These are phyloP conservation scores for Phytophthora foliorum DNA, from an alignment of 352 stramenopile species.

Conservation along the genomic window DNA sequence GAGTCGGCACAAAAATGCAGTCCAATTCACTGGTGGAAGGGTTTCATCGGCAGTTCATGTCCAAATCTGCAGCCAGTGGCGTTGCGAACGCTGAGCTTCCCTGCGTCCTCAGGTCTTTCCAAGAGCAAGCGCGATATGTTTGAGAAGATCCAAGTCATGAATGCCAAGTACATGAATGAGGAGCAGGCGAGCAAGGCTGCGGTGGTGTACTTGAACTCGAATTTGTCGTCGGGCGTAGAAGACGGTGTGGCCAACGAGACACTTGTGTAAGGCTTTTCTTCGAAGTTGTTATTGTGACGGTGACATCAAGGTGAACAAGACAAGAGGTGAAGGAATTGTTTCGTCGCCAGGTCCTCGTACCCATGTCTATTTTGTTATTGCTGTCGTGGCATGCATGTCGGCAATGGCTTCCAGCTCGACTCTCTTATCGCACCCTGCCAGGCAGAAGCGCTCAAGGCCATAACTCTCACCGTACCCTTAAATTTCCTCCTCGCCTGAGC, in stretches of 20 bases:
- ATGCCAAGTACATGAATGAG: constrained; percentile 75
- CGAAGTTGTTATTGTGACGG: not conserved
- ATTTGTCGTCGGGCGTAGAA: constrained; percentile 47
- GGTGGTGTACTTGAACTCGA: constrained; percentile 78
- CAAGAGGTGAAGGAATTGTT: constrained; percentile 20
- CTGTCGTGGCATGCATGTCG: constrained; percentile 37
- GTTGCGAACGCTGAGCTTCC: constrained; percentile 70
- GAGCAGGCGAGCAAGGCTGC: constrained; percentile 79
- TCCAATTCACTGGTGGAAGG: constrained; percentile 81
- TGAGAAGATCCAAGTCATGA: constrained; percentile 62
- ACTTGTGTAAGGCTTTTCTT: constrained; percentile 38
- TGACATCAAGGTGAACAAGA: not conserved
- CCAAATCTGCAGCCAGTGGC: constrained; percentile 72
- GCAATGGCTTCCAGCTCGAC: constrained; percentile 29
- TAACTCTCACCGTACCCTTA: constrained; percentile 25
- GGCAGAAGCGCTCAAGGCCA: constrained; percentile 25
- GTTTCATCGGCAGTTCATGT: constrained; percentile 80
- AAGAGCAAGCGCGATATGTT: constrained; percentile 64
- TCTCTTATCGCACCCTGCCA: constrained; percentile 17
- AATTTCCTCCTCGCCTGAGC: constrained; percentile 35
- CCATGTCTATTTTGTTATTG: constrained; percentile 49
- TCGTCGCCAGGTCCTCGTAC: constrained; percentile 39
- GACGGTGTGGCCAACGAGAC: constrained; percentile 60
- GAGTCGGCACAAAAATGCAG: constrained; percentile 79
- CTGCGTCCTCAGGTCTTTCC: constrained; percentile 62